Conservation (phyloP, 225 moss, liverwort and hornwort genomes). For the Bryoerythrophyllum caledonicum region DNA sequence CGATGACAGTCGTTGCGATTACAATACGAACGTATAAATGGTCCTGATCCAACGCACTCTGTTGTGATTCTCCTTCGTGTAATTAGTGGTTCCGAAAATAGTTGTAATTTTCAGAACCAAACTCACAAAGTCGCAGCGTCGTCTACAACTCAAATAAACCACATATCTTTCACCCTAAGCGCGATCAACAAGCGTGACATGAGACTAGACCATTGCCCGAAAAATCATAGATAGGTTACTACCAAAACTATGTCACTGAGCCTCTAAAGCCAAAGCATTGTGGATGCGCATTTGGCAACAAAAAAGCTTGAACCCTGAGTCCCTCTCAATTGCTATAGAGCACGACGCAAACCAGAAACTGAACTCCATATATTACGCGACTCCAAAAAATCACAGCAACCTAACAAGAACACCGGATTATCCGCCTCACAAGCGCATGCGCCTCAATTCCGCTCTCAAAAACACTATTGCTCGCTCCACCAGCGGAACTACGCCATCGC, state of each 20-base stretch:
- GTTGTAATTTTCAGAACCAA: background rate
- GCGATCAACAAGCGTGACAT: too few relatives aligned
- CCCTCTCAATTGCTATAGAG: background rate
- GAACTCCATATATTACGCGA: background rate
- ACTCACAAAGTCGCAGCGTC: background rate
- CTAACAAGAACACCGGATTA: background rate
- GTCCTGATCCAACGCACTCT: too few relatives aligned
- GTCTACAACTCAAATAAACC: too few relatives aligned
- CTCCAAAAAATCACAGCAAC: background rate
- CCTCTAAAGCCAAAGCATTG: background rate
- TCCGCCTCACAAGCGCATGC: background rate
- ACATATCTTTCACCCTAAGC: background rate
- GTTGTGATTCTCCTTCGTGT: background rate
- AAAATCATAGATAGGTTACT: background rate
- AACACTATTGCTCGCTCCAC: background rate
- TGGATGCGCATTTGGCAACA: background rate
- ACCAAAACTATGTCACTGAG: background rate
- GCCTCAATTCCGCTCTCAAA: background rate
- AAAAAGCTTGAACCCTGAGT: conserved; percentile 19
- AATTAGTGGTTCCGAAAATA: too few relatives aligned
- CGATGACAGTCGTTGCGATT: background rate
- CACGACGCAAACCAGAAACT: background rate
- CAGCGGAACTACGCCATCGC: background rate
- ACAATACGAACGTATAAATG: background rate
- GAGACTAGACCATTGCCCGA: background rate